Evolutionary conservation across 2,329 filamentous ascomycete genomes (phyloP), one percentile per base, ranked within the genome.

Genomic region (Diaporthe citriasiana): DNA sequence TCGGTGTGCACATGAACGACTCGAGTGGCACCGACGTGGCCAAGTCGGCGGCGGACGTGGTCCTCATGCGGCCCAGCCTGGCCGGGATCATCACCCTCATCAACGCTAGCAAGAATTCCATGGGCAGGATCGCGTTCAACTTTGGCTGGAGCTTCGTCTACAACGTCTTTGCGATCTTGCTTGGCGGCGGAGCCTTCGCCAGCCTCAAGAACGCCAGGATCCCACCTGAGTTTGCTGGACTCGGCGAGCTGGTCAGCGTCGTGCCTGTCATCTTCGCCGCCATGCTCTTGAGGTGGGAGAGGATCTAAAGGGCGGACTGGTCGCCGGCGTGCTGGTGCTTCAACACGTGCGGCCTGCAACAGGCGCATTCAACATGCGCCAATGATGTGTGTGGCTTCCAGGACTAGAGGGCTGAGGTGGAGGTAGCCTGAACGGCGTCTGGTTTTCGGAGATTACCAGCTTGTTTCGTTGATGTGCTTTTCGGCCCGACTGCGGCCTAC

Each of bases 161-260:
- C 82, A 95, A 95, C 77, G 68, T 90, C 1, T 87, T 93, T 71
- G 93, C 93, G 0, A 84, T 95, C 5, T 82, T 94, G 55, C 85
- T 95, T 0, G 93, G 90, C 0, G 87, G 89, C 0, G 93, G 93
- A 0, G 91, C 89, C 0, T 92, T 93, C 79, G 89, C 92, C 2
- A 77, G 81, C 8, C 47, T 72, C 12, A 25, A 51, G 4, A 57
- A 40, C 15, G 83, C 79, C 12, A 82, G 85, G 9, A 87, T 89
- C 50, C 87, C 89, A 22, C 91, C 92, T 0, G 83, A 87, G 76
- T 94, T 87, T 85, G 92, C 92, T 0, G 93, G 92, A 0, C 78
- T 95, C 12, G 93, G 93, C 0, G 93, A 95, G 83, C 80, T 95
- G 42, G 92, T 94, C 0, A 95, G 93, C 78, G 91, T 95, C 0